phyloP scores from a whole-genome alignment of 1,284 basidiomycete species.

The Takashimella koratensis region DNA sequence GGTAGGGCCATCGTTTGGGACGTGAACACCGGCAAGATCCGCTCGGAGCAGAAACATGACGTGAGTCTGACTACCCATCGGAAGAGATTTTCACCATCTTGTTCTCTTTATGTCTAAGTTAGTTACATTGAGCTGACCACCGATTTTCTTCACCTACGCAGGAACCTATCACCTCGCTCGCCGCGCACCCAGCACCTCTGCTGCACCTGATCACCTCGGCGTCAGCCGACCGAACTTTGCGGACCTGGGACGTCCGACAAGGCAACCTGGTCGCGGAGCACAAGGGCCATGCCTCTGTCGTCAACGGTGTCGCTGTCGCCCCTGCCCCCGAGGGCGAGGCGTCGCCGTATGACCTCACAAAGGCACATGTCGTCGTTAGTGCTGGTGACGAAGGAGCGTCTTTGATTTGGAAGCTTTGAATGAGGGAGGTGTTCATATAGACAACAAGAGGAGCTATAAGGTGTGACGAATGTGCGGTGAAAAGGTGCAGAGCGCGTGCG shows the following conservation, averaged over 20 bases:
- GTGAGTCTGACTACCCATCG: background rate
- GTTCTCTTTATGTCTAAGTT: no score
- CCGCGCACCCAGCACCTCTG: conserved; percentile 63
- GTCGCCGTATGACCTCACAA: conserved; percentile 34
- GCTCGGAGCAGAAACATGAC: conserved; percentile 55
- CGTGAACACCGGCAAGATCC: conserved; percentile 72
- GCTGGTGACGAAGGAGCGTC: conserved; percentile 82
- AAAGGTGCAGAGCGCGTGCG: background rate
- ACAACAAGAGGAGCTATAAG: no score
- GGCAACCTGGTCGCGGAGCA: conserved; percentile 74
- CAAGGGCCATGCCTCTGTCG: conserved; percentile 75
- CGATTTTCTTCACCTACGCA: conserved; percentile 51
- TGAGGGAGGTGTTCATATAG: no score
- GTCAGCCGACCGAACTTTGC: conserved; percentile 78
- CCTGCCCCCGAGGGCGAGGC: conserved; percentile 29
- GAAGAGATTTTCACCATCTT: background rate
- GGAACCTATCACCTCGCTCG: conserved; percentile 82
- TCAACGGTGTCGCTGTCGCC: conserved; percentile 71
- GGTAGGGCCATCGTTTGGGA: conserved; percentile 95
- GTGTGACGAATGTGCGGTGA: background rate
- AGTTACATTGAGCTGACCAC: no score
- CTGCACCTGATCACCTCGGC: conserved; percentile 73
- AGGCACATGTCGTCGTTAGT: conserved; percentile 61
- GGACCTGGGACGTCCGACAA: conserved; percentile 89
- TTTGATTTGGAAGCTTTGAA: conserved; percentile 59